Evolutionary conservation across 1,284 basidiomycete genomes (phyloP).

Genomic region (Ganoderma lucidum): DNA sequence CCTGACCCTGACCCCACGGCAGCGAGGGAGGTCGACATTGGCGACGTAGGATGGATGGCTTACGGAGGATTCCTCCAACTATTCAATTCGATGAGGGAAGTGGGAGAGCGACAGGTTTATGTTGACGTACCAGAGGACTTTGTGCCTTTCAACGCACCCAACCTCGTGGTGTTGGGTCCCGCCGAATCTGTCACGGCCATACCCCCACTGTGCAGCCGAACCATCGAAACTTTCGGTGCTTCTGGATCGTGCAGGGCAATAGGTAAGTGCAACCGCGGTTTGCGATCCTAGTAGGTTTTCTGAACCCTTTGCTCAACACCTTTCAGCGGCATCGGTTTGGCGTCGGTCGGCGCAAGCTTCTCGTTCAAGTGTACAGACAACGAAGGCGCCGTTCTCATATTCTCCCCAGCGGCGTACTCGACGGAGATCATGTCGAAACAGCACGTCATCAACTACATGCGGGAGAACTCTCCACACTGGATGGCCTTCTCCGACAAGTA

Average conservation of each 20-base stretch:
- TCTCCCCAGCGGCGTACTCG: slow-evolving; percentile 12
- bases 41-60: slow-evolving; percentile 36
- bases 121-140: slow-evolving; percentile 20
- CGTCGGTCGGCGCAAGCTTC: slow-evolving; percentile 17
- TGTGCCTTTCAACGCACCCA: slow-evolving; percentile 16
- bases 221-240: slow-evolving; percentile 17
- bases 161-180: slow-evolving; percentile 12
- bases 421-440: slow-evolving; percentile 20
- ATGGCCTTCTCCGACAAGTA: slow-evolving; percentile 24
- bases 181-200: slow-evolving; percentile 4
- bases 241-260: background rate
- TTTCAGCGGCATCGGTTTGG: background rate
- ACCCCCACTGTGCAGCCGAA: slow-evolving; percentile 24
- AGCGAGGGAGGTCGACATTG: slow-evolving; percentile 28
- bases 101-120: slow-evolving; percentile 2
- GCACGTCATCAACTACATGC: slow-evolving; percentile 27
- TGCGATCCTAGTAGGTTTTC: background rate
- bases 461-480: slow-evolving; percentile 33
- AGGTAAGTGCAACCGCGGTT: background rate
- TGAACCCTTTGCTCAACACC: background rate
- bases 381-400: slow-evolving; percentile 22
- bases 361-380: slow-evolving; percentile 23
- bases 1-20: slow-evolving; percentile 10
- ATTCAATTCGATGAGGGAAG: slow-evolving; percentile 25
- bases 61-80: slow-evolving; percentile 33